phyloP scores from a whole-genome alignment of 352 stramenopile genomes.

The Phytopythium montanum region DNA sequence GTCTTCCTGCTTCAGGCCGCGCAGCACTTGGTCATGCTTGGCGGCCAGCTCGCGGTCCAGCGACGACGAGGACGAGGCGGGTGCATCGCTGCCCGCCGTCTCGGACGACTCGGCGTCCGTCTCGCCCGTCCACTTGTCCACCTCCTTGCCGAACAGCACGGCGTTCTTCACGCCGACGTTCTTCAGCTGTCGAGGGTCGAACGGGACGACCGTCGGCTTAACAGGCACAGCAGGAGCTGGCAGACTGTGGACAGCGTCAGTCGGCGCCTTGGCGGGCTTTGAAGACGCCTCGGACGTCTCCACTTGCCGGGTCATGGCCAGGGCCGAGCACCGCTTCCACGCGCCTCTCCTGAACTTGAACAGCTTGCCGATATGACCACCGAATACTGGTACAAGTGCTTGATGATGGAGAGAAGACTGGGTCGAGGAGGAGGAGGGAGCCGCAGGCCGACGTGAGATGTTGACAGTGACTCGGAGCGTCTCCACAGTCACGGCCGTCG shows the following conservation, averaged over 20 bases:
- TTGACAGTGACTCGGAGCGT: slow-evolving; percentile 8
- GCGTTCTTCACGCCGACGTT: slow-evolving; percentile 62
- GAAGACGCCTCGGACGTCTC: slow-evolving; percentile 9
- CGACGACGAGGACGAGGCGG: not conserved
- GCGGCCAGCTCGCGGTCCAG: slow-evolving; percentile 34
- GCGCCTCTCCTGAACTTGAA: slow-evolving; percentile 19
- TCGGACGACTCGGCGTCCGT: slow-evolving; percentile 44
- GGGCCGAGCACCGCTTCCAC: slow-evolving; percentile 18
- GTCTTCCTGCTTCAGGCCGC: slow-evolving; percentile 72
- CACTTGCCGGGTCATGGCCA: slow-evolving; percentile 29
- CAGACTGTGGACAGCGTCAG: not conserved
- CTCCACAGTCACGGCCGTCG: slow-evolving; percentile 4
- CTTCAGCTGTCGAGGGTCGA: slow-evolving; percentile 51
- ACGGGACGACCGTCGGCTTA: slow-evolving; percentile 26
- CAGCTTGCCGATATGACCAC: slow-evolving; percentile 32
- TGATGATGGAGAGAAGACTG: not conserved
- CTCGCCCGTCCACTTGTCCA: slow-evolving; percentile 64
- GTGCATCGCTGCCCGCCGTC: slow-evolving; percentile 29
- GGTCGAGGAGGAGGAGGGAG: not conserved
- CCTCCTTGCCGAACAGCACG: slow-evolving; percentile 53
- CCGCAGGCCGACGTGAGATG: slow-evolving; percentile 8
- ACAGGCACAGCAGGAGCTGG: slow-evolving; percentile 6
- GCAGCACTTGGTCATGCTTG: slow-evolving; percentile 67
- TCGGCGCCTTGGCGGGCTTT: not conserved
- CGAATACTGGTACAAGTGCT: slow-evolving; percentile 18